Percentiles rank a stretch among this genome's conserved stretches.
Conservation (phyloP, 1,284 basidiomycete genomes). For the Rhodotorula sp. region DNA sequence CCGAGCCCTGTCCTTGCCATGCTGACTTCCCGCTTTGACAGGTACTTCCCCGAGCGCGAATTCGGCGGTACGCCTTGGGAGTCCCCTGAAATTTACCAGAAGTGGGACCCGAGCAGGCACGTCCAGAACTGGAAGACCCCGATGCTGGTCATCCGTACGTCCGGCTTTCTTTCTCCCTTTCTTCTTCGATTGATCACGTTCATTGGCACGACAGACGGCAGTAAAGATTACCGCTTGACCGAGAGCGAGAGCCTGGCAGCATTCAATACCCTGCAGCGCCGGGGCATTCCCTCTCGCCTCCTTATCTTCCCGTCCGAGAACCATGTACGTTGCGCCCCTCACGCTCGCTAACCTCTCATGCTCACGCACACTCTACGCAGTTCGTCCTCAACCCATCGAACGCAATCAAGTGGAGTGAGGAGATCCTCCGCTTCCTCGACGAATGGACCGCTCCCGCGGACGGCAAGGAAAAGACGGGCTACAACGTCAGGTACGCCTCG, state of each 20-base stretch:
- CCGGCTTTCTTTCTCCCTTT: background rate
- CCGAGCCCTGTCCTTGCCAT: background rate
- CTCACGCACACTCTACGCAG: background rate
- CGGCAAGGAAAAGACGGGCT: no score
- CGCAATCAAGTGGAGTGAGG: slow-evolving; percentile 74
- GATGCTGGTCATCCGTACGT: slow-evolving; percentile 62
- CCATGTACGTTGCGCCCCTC: slow-evolving; percentile 67
- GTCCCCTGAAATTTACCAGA: slow-evolving; percentile 53
- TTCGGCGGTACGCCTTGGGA: slow-evolving; percentile 78
- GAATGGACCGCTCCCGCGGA: slow-evolving; percentile 5
- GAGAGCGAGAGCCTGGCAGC: slow-evolving; percentile 77
- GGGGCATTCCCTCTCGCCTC: slow-evolving; percentile 72
- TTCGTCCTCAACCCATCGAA: slow-evolving; percentile 51
- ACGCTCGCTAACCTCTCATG: slow-evolving; percentile 53
- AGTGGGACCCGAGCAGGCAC: slow-evolving; percentile 66
- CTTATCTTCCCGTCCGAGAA: slow-evolving; percentile 79
- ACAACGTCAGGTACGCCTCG: no score
- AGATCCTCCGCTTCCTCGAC: slow-evolving; percentile 63
- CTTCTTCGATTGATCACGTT: background rate
- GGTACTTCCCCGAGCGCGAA: slow-evolving; percentile 81
- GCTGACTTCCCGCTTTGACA: slow-evolving; percentile 59
- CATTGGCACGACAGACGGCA: slow-evolving; percentile 71
- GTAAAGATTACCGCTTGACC: slow-evolving; percentile 57
- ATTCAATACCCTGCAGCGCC: slow-evolving; percentile 68
- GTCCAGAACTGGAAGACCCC: slow-evolving; percentile 83